Conservation (phyloP, 78 protist species). For the Dictyostelium capitatum region DNA sequence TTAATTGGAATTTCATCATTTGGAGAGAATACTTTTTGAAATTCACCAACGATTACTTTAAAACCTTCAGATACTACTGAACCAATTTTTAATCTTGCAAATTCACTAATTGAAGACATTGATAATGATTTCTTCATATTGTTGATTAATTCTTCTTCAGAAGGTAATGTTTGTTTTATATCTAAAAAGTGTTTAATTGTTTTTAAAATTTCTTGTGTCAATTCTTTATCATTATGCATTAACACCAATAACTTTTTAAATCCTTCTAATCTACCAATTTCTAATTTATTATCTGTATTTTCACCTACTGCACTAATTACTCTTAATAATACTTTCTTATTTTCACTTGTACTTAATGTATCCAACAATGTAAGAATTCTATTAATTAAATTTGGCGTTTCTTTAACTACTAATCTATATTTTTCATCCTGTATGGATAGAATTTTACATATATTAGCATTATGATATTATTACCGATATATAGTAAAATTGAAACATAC, state of each 20-base stretch:
- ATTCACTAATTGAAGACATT: conserved; percentile 76
- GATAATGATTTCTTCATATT: conserved; percentile 66
- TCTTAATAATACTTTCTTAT: conserved; percentile 59
- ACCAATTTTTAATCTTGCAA: conserved; percentile 79
- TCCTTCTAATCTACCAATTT: conserved; percentile 76
- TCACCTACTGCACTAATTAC: conserved; percentile 75
- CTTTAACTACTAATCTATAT: conserved; percentile 74
- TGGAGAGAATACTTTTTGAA: conserved; percentile 79
- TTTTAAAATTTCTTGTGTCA: conserved; percentile 60
- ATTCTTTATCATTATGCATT: conserved; percentile 70
- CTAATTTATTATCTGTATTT: conserved; percentile 68
- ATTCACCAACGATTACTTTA: conserved; percentile 77
- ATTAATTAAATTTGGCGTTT: conserved; percentile 61
- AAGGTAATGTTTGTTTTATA: conserved; percentile 30
- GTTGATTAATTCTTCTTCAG: conserved; percentile 53
- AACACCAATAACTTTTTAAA: conserved; percentile 56
- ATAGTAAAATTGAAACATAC: conserved; percentile 21
- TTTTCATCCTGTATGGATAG: conserved; percentile 68
- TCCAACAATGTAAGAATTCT: conserved; percentile 63
- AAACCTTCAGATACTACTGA: conserved; percentile 71
- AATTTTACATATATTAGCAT: neutral
- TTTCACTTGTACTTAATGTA: conserved; percentile 59
- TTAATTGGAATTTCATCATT: conserved; percentile 40
- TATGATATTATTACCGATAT: neutral
- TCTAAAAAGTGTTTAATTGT: conserved; percentile 73